phyloP scores from a whole-genome alignment of 352 stramenopile genomes.

The Globisporangium paroecandrum region DNA sequence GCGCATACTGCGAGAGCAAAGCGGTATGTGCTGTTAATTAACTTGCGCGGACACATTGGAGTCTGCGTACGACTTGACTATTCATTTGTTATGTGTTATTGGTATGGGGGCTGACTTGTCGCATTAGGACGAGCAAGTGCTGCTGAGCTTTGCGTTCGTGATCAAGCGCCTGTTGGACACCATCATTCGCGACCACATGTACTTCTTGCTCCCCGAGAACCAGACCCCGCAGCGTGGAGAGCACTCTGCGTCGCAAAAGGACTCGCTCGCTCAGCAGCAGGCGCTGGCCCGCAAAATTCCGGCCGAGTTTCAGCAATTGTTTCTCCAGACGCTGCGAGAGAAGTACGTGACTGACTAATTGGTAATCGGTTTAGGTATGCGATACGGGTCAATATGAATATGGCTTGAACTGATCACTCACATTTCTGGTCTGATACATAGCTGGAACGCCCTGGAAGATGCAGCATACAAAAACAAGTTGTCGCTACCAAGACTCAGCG shows the following conservation, averaged over 20 bases:
- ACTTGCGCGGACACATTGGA: neutral
- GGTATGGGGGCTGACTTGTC: neutral
- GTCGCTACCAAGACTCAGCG: conserved; percentile 32
- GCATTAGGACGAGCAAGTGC: conserved; percentile 33
- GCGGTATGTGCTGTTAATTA: conserved; percentile 8
- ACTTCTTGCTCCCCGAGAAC: conserved; percentile 39
- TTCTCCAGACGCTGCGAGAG: conserved; percentile 37
- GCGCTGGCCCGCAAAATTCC: conserved; percentile 36
- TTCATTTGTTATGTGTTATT: neutral
- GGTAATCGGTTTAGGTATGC: neutral
- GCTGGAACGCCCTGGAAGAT: conserved; percentile 31
- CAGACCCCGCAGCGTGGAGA: neutral
- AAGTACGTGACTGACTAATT: conserved; percentile 14
- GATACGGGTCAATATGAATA: neutral
- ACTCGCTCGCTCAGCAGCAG: conserved; percentile 31
- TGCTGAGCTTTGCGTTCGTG: conserved; percentile 33
- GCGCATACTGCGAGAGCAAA: conserved; percentile 12
- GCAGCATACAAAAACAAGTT: conserved; percentile 12
- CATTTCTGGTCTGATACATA: neutral
- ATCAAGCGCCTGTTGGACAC: conserved; percentile 45
- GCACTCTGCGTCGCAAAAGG: conserved; percentile 24
- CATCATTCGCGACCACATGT: conserved; percentile 45
- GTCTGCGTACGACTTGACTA: neutral
- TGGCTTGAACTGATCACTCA: neutral
- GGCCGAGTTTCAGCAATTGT: conserved; percentile 34